phyloP scores from a whole-genome alignment of 768 basidiomycete genomes.

The Podaxis pistillaris region DNA sequence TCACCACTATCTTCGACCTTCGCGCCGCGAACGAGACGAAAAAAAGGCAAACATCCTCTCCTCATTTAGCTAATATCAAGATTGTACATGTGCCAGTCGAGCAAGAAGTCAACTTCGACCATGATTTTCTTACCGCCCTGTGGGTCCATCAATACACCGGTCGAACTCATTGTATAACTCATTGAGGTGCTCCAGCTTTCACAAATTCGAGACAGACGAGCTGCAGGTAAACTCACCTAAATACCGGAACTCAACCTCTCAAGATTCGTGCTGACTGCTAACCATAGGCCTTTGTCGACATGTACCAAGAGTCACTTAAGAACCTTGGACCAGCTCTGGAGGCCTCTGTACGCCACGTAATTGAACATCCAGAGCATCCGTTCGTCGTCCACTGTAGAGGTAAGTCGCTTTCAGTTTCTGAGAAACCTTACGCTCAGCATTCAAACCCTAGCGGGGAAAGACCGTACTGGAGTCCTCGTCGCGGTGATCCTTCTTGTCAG shows the following conservation, averaged over 20 bases:
- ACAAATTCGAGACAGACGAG: not conserved
- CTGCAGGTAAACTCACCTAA: not conserved
- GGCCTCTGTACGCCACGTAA: conserved; percentile 34
- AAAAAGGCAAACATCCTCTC: conserved; percentile 28
- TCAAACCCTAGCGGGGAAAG: conserved; percentile 36
- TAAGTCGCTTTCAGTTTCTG: conserved; percentile 15
- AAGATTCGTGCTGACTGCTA: not conserved
- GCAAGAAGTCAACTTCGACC: not conserved
- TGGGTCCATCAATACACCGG: not conserved
- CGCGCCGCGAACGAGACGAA: conserved; percentile 35
- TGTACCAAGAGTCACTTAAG: conserved; percentile 25
- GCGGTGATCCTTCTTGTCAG: conserved; percentile 35
- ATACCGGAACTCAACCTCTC: too few relatives aligned
- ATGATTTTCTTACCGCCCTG: not conserved
- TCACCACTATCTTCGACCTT: conserved; percentile 39
- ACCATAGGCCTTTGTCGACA: not conserved
- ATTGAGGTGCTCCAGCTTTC: not conserved
- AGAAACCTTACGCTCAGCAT: not conserved
- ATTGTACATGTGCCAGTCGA: not conserved
- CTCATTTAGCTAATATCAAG: conserved; percentile 22
- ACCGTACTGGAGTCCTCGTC: conserved; percentile 39
- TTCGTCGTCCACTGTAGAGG: conserved; percentile 45
- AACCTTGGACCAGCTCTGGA: conserved; percentile 30
- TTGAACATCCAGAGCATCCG: conserved; percentile 35
- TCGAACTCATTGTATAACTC: not conserved